Base-by-base conservation (phyloP, 352 stramenopile genomes). In the Phytophthora sp. region DNA sequence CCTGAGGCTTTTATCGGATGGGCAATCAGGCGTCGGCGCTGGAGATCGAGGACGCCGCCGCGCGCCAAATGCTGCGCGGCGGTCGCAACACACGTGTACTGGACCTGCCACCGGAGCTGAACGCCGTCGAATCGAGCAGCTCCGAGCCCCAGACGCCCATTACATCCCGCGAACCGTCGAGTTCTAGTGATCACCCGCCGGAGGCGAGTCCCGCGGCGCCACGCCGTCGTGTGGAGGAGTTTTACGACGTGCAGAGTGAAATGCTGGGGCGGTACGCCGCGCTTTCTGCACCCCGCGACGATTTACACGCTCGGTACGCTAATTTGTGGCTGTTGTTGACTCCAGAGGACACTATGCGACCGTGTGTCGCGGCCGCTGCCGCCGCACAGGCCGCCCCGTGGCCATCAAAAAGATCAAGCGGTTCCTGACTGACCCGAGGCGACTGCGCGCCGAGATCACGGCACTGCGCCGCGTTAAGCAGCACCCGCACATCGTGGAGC, bases 401-500 rank as follows among this genome's bases (percentile, higher is more conserved):
- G 88, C 86, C 9, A 78, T 95, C 45, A 96, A 95, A 69, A 89
- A 91, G 57, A 94, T 96, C 68, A 89, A 89, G 69, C 73, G 84
- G 11, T 91, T 90, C 33, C 63, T 93, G n/a, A 88, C 82, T 0
- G 86, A 94, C 46, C 78, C 89, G 31, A 87, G 81, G 57, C 70
- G 86, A 0, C 63, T 94, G 3, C 68, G 71, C 1, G 77, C 85
- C 5, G 83, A 94, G 70, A 89, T 94, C 56, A 69, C 67, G 12
- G 85, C 84, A 36, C 44, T 94, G 38, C 76, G 73, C 24, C 69
- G 70, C 7, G 80, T 94, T 4, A 74, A 84, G 38, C 76, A 69
- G 27, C 86, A 94, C 45, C 78, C 79, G 4, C 90, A 92, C 63
- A 94, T 94, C 50, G 86, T 94, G 7, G 77, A 91, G 59, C 71